Evolutionary conservation across 768 basidiomycete species (phyloP).

Genomic region (Xerocomellus amylosporus): DNA sequence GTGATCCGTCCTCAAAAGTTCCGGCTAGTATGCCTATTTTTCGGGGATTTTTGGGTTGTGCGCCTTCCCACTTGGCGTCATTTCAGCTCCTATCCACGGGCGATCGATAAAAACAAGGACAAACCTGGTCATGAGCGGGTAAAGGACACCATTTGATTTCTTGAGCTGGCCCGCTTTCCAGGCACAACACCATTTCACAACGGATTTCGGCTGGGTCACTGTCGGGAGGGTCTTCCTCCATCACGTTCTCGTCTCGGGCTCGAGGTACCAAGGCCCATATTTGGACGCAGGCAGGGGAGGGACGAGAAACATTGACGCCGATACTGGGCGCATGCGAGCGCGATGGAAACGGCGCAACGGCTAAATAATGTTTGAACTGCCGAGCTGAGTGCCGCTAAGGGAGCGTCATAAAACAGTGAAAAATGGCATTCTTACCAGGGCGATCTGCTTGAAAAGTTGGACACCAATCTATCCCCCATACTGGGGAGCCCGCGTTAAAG

Average conservation of each 20-base stretch:
- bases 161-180: conserved; percentile 76
- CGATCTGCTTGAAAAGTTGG: conserved; percentile 66
- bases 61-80: conserved; percentile 18
- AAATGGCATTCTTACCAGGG: conserved; percentile 37
- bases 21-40: conserved; percentile 86
- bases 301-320: conserved; percentile 55
- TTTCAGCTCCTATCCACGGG: neutral
- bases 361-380: conserved; percentile 73
- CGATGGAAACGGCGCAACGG: conserved; percentile 73
- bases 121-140: conserved; percentile 66
- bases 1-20: conserved; percentile 83
- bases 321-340: conserved; percentile 61
- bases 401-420: neutral
- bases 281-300: conserved; percentile 70
- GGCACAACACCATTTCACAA: conserved; percentile 84
- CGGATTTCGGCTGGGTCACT: conserved; percentile 38
- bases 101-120: conserved; percentile 13
- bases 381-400: conserved; percentile 39
- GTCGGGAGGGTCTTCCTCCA: conserved; percentile 25
- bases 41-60: conserved; percentile 28
- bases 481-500: conserved; percentile 84
- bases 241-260: conserved; percentile 5
- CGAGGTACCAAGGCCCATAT: conserved; percentile 65
- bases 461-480: conserved; percentile 95
- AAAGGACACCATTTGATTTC: conserved; percentile 93